Percentiles rank a stretch among this genome's conserved stretches.
These are phyloP conservation scores for Gnomoniopsis smithogilvyi DNA, from an alignment of 2,329 filamentous ascomycete species.

Conservation along the genomic window DNA sequence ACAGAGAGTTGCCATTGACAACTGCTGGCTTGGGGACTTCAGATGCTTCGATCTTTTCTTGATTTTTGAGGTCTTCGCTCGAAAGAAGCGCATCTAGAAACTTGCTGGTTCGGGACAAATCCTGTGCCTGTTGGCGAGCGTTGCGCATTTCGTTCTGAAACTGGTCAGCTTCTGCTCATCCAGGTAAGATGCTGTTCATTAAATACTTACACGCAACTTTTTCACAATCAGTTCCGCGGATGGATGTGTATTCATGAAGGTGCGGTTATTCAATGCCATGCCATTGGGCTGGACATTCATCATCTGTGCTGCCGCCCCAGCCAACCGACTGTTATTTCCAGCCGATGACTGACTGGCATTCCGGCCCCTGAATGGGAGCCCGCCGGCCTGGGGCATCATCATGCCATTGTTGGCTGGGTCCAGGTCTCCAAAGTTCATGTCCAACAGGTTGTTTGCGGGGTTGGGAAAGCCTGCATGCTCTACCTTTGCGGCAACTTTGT, in stretches of 20 bases:
- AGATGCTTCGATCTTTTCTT: slow-evolving; percentile 46
- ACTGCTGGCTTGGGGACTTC: slow-evolving; percentile 47
- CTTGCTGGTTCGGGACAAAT: slow-evolving; percentile 76
- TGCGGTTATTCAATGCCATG: slow-evolving; percentile 40
- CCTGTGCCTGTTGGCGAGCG: slow-evolving; percentile 82
- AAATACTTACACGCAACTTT: slow-evolving; percentile 66
- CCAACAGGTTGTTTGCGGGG: slow-evolving; percentile 71
- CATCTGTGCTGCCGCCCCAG: slow-evolving; percentile 44
- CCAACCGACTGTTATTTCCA: slow-evolving; percentile 59
- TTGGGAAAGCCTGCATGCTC: slow-evolving; percentile 88
- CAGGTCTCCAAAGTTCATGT: slow-evolving; percentile 89
- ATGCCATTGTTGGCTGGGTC: slow-evolving; percentile 75
- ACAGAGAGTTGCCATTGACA: slow-evolving; percentile 48
- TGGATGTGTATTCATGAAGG: slow-evolving; percentile 18
- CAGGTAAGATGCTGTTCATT: slow-evolving; percentile 4
- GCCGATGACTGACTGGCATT: slow-evolving; percentile 65
- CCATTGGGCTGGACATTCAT: slow-evolving; percentile 50
- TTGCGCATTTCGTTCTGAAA: slow-evolving; percentile 81
- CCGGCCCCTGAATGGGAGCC: slow-evolving; percentile 68
- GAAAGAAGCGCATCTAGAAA: slow-evolving; percentile 76
- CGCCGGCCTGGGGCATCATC: slow-evolving; percentile 65
- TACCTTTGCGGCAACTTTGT: slow-evolving; percentile 95
- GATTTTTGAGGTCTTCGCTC: slow-evolving; percentile 63
- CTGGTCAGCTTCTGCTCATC: slow-evolving; percentile 23
- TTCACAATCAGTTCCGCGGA: slow-evolving; percentile 95